A percentile compares a stretch with the other conserved stretches of the same genome.
Evolutionary conservation across 208 protist species (phyloP).

Genomic region (Acanthamoeba rhysodes): DNA sequence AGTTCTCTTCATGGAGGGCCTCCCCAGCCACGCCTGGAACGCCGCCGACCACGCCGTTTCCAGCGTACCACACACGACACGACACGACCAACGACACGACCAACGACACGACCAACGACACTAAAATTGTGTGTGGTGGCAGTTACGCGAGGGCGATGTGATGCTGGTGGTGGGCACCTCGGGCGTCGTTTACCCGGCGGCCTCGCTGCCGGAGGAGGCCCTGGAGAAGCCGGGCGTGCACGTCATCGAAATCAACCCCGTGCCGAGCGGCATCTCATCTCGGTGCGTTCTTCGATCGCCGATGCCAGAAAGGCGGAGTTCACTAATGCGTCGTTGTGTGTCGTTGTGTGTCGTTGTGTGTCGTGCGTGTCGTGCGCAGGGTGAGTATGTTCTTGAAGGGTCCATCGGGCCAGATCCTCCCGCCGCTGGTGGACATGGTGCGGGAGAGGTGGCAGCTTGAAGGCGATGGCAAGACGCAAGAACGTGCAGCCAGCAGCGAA

Average conservation of each 20-base stretch:
- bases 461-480: background rate
- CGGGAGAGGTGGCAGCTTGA: background rate
- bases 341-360: background rate
- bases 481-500: background rate
- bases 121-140: background rate
- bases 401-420: constrained; percentile 53
- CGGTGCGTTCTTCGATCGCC: background rate
- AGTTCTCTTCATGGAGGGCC: constrained; percentile 54
- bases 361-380: background rate
- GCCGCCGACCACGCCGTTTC: background rate
- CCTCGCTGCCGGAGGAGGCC: constrained; percentile 32
- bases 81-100: no score
- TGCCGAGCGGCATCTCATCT: constrained; percentile 23
- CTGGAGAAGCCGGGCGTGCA: background rate
- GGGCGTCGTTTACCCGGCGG: constrained; percentile 68
- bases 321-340: background rate
- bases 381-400: constrained; percentile 58
- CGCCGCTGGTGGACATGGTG: constrained; percentile 32
- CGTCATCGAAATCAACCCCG: constrained; percentile 69
- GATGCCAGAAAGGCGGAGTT: no score
- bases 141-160: background rate
- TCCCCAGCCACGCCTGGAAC: constrained; percentile 30
- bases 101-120: background rate
- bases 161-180: constrained; percentile 70
- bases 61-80: background rate